These are phyloP conservation scores for Akanthomyces lecanii DNA, from an alignment of 2,329 filamentous ascomycete genomes.

Conservation along the genomic window DNA sequence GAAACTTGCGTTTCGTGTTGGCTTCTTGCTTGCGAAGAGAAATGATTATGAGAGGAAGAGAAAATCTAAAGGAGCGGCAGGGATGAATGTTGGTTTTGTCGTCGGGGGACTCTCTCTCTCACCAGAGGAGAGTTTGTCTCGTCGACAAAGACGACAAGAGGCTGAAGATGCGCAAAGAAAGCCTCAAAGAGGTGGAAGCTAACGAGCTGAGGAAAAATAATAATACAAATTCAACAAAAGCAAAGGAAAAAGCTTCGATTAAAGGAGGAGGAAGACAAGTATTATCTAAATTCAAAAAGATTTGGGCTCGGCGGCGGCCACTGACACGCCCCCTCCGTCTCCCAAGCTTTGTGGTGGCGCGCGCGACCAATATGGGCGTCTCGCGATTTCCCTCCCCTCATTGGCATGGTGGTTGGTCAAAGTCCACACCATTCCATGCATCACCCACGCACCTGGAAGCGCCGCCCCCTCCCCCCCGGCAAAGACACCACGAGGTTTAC, in stretches of 20 bases:
- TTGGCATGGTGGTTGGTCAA: slow-evolving; percentile 4
- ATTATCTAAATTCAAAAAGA: background rate
- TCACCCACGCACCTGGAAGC: background rate
- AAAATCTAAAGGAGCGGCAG: slow-evolving; percentile 5
- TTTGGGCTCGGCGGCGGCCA: background rate
- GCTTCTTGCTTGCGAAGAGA: background rate
- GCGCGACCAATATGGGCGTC: background rate
- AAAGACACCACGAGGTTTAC: background rate
- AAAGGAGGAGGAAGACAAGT: background rate
- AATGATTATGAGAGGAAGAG: background rate
- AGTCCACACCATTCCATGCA: background rate
- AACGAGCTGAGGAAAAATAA: background rate
- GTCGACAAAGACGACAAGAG: background rate
- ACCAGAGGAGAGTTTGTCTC: background rate
- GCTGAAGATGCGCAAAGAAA: background rate
- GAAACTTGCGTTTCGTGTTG: background rate
- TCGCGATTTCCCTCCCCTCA: background rate
- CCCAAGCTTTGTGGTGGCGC: background rate
- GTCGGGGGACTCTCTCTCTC: background rate
- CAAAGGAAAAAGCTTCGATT: background rate
- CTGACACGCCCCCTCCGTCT: background rate
- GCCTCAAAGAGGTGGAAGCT: background rate
- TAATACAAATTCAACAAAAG: background rate
- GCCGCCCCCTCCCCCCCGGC: background rate
- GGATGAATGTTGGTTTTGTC: background rate